phyloP scores from a whole-genome alignment of 306 rosid species.

The Rosa rugosa region DNA sequence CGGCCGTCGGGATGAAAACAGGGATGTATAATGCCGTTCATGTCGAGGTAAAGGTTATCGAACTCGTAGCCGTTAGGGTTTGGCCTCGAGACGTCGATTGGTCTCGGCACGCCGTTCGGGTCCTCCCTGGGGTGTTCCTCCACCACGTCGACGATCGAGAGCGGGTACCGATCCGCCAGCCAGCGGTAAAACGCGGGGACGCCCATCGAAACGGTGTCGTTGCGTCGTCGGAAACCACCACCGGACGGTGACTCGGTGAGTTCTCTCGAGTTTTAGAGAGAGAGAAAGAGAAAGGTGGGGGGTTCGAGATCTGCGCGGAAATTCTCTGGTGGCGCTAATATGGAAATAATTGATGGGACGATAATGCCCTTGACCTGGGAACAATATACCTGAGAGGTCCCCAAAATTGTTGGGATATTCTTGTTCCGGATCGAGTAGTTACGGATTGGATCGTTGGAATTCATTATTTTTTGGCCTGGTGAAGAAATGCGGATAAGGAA shows the following conservation, averaged over 20 bases:
- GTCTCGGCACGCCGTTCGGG: constrained; percentile 24
- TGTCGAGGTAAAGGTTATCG: constrained; percentile 87
- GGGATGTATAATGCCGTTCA: constrained; percentile 95
- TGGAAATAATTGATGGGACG: background rate
- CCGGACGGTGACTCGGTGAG: constrained; percentile 10
- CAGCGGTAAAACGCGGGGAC: constrained; percentile 98
- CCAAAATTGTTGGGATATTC: background rate
- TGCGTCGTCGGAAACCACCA: constrained; percentile 18
- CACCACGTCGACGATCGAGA: constrained; percentile 69
- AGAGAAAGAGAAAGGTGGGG: background rate
- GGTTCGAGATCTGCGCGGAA: constrained; percentile 16
- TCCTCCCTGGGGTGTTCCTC: constrained; percentile 56
- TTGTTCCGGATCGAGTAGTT: no score
- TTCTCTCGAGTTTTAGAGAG: background rate
- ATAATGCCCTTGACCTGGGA: background rate
- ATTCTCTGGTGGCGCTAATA: background rate
- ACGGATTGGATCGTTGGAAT: no score
- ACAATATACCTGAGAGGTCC: background rate
- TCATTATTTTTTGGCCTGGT: no score
- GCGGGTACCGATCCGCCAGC: constrained; percentile 96
- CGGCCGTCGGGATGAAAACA: constrained; percentile 96
- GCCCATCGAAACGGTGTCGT: constrained; percentile 67
- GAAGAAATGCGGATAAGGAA: background rate
- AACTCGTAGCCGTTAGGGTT: constrained; percentile 93
- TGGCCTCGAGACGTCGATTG: constrained; percentile 68